Evolutionary conservation across 345 rosid genomes (phyloP).

Genomic region (Gossypium anomalum): DNA sequence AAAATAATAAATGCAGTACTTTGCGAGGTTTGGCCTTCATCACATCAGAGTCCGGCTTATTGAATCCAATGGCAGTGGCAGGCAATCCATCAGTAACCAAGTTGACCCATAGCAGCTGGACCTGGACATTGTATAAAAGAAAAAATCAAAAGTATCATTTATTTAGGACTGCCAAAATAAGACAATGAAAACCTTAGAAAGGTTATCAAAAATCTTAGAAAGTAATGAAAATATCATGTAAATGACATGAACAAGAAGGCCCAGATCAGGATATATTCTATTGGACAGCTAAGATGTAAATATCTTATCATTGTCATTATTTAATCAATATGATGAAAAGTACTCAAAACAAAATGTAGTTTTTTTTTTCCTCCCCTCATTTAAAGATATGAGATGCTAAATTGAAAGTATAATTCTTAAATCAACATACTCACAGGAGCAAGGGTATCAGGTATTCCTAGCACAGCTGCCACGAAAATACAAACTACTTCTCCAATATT

Average conservation of each 20-base stretch:
- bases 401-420: constrained; percentile 8
- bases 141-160: constrained; percentile 10
- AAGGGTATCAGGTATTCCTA: constrained; percentile 96
- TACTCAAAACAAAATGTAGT: not conserved
- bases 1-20: constrained; percentile 41
- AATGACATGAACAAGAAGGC: not conserved
- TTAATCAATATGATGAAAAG: constrained; percentile 4
- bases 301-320: not conserved
- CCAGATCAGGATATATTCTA: constrained; percentile 1
- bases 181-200: constrained; percentile 4
- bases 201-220: not conserved
- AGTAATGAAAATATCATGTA: not conserved
- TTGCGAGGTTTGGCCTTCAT: constrained; percentile 98
- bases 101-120: constrained; percentile 98
- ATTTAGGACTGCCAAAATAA: constrained; percentile 7
- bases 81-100: constrained; percentile 99
- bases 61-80: constrained; percentile 98
- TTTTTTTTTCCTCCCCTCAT: not conserved
- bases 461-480: constrained; percentile 97
- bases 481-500: constrained; percentile 99
- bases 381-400: not conserved
- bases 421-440: constrained; percentile 78
- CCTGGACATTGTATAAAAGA: constrained; percentile 40
- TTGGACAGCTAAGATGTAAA: not conserved
- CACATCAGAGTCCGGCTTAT: constrained; percentile 94